These are phyloP conservation scores for Pythium scleroteichum DNA, from an alignment of 352 stramenopile genomes.

Conservation along the genomic window DNA sequence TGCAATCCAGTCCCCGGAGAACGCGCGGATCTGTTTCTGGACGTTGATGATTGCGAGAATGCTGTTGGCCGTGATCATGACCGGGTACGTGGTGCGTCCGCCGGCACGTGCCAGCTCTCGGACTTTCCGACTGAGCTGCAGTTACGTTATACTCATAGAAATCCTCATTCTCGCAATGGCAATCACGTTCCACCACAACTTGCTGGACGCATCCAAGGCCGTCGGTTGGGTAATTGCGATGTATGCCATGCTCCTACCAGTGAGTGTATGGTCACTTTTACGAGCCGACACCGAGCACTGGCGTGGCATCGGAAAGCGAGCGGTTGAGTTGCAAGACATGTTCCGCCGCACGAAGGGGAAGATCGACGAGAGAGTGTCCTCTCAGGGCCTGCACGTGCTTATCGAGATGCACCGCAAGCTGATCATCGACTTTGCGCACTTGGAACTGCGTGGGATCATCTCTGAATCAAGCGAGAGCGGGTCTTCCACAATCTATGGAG, in stretches of 20 bases:
- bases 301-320: constrained; percentile 59
- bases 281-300: constrained; percentile 71
- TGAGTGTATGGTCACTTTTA: constrained; percentile 65
- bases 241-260: constrained; percentile 44
- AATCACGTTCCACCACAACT: constrained; percentile 15
- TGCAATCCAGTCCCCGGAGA: background rate
- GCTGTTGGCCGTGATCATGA: constrained; percentile 33
- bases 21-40: constrained; percentile 34
- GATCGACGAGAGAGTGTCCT: constrained; percentile 22
- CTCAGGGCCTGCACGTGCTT: constrained; percentile 43
- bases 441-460: constrained; percentile 49
- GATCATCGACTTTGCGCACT: constrained; percentile 69
- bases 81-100: constrained; percentile 38
- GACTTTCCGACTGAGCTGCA: constrained; percentile 53
- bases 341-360: constrained; percentile 25
- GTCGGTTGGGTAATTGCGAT: constrained; percentile 38
- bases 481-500: constrained; percentile 33
- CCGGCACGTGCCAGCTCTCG: constrained; percentile 41
- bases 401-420: constrained; percentile 63
- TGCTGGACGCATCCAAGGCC: constrained; percentile 33
- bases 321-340: constrained; percentile 44
- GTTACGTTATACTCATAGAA: constrained; percentile 37
- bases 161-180: constrained; percentile 34
- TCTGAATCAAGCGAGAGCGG: too few relatives aligned
- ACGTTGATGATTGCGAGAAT: constrained; percentile 28